A percentile compares a stretch with the other conserved stretches of the same genome.
These are phyloP conservation scores for Trichosanthes cucumerina DNA, from an alignment of 306 rosid species.

Conservation along the genomic window DNA sequence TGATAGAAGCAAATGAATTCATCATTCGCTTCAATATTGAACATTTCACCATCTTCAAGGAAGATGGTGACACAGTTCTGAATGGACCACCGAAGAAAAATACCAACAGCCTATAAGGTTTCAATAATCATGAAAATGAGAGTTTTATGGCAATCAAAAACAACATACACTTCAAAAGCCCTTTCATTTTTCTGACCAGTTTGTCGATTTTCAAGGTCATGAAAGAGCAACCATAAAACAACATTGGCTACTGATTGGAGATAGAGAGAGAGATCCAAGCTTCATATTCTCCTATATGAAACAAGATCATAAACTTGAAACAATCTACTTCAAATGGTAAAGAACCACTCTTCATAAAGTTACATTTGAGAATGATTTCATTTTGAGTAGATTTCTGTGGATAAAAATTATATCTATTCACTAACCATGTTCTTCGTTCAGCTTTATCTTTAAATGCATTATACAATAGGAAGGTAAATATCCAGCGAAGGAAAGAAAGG, in stretches of 20 bases:
- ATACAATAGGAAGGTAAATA: not conserved
- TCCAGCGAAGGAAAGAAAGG: not conserved
- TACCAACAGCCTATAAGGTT: too few species aligned
- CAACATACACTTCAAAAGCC: not conserved
- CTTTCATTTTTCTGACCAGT: not conserved
- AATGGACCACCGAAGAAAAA: too few species aligned
- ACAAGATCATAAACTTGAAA: not conserved
- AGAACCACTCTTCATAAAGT: not conserved
- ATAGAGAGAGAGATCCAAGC: not conserved
- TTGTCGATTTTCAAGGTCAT: not conserved
- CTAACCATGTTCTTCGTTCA: not conserved
- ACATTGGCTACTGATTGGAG: not conserved
- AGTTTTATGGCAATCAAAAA: not conserved
- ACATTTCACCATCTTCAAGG: too few species aligned
- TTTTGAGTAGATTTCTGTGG: not conserved
- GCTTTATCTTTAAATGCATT: not conserved
- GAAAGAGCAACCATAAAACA: not conserved
- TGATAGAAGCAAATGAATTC: not conserved
- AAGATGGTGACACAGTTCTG: too few species aligned
- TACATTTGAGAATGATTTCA: not conserved
- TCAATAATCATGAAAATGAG: too few species aligned
- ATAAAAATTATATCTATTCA: not conserved
- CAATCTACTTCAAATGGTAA: not conserved
- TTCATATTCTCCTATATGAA: not conserved
- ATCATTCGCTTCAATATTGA: not conserved